Percentiles rank a stretch among this genome's conserved stretches.
Conservation (phyloP, 2,329 filamentous ascomycete genomes). For the Colletotrichum costaricense region DNA sequence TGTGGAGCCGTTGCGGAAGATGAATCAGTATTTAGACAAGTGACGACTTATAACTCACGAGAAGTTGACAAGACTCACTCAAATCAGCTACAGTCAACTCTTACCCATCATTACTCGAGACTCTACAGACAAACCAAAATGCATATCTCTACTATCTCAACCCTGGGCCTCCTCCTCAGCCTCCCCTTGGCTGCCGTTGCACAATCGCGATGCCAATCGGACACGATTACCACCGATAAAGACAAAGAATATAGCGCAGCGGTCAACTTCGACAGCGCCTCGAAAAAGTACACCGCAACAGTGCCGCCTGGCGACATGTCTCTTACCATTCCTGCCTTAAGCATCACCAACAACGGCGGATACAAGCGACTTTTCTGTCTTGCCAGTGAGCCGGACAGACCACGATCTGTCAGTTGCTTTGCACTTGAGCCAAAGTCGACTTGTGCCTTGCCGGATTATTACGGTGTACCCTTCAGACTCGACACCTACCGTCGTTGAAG, state of each 20-base stretch:
- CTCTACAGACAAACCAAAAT: background rate
- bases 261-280: background rate
- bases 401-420: conserved; percentile 1
- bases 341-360: background rate
- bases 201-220: background rate
- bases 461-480: background rate
- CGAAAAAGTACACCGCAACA: background rate
- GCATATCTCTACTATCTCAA: background rate
- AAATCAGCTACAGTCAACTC: too few relatives aligned
- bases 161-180: background rate
- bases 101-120: background rate
- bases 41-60: background rate
- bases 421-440: background rate
- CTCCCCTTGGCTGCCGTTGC: background rate
- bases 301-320: background rate
- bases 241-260: background rate
- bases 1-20: background rate
- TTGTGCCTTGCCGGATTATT: background rate
- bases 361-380: background rate
- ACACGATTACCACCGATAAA: background rate
- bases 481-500: background rate
- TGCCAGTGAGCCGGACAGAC: background rate
- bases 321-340: background rate
- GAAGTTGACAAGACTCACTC: too few relatives aligned
- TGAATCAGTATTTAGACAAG: background rate